Conservation (phyloP, 2,329 filamentous ascomycete genomes). For the Aschersonia sp. region DNA sequence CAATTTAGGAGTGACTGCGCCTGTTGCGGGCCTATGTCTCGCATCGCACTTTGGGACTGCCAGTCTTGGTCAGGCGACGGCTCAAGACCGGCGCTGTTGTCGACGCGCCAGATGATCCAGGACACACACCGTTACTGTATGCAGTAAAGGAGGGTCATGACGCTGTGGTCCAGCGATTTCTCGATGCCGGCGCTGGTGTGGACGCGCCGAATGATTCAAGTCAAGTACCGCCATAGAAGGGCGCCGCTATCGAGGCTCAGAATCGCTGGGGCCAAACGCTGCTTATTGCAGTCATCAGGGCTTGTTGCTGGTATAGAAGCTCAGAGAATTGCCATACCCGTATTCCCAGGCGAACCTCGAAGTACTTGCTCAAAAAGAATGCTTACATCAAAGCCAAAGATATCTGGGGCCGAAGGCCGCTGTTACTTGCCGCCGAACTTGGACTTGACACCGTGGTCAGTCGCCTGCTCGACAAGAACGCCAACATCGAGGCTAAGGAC, state of each 20-base stretch:
- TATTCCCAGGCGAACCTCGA: not conserved
- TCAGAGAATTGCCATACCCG: not conserved
- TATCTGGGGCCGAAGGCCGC: not conserved
- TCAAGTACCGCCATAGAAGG: not conserved
- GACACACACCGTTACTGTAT: too few species aligned
- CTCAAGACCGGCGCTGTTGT: too few species aligned
- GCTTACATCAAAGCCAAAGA: not conserved
- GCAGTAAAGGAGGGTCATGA: too few species aligned
- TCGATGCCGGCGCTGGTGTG: not conserved
- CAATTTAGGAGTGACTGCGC: too few species aligned
- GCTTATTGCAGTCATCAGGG: not conserved
- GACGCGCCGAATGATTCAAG: slow-evolving; percentile 1
- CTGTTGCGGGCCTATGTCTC: too few species aligned
- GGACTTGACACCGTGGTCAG: not conserved
- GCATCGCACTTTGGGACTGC: too few species aligned
- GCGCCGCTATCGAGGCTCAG: too few species aligned
- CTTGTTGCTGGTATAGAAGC: not conserved
- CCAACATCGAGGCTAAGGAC: not conserved
- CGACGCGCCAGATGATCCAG: too few species aligned
- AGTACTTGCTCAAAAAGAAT: not conserved
- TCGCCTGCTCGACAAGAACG: not conserved
- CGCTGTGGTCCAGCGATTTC: not conserved
- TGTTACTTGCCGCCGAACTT: not conserved
- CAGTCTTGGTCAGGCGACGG: too few species aligned
- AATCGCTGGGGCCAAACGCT: too few species aligned